Evolutionary conservation across 805 yeast species (phyloP).

Genomic region (Trichomonascus vanleenenianus): DNA sequence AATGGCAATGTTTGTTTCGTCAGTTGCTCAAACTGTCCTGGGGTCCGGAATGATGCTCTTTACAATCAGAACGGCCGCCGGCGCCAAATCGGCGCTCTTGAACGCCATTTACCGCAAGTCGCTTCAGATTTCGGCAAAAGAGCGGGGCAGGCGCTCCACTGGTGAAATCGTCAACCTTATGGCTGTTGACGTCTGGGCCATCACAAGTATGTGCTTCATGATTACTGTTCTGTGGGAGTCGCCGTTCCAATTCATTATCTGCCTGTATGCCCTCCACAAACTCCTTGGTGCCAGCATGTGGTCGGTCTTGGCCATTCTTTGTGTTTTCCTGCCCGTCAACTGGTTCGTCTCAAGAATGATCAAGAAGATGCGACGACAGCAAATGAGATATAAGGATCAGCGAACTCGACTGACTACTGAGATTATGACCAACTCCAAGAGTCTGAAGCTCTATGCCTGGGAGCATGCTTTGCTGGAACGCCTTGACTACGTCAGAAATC

Average conservation of each 20-base stretch:
- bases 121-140: constrained; percentile 55
- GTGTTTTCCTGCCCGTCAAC: constrained; percentile 73
- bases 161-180: constrained; percentile 92
- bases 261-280: constrained; percentile 64
- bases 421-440: constrained; percentile 80
- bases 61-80: constrained; percentile 70
- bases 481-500: constrained; percentile 76
- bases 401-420: constrained; percentile 84
- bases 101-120: constrained; percentile 67
- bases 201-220: constrained; percentile 74
- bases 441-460: constrained; percentile 93
- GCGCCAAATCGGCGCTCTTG: constrained; percentile 47
- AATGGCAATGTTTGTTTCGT: constrained; percentile 61
- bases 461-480: constrained; percentile 75
- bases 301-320: constrained; percentile 78
- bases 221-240: constrained; percentile 86
- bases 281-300: constrained; percentile 86
- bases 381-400: constrained; percentile 85
- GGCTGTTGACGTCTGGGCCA: constrained; percentile 88
- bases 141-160: constrained; percentile 58
- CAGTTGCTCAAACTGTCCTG: constrained; percentile 69
- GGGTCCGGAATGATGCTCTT: constrained; percentile 75
- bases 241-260: constrained; percentile 76
- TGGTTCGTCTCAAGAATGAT: constrained; percentile 51
- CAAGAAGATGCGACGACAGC: constrained; percentile 71